These are phyloP conservation scores for Xylariaceae sp. DNA, from an alignment of 2,329 filamentous ascomycete species.

Conservation along the genomic window DNA sequence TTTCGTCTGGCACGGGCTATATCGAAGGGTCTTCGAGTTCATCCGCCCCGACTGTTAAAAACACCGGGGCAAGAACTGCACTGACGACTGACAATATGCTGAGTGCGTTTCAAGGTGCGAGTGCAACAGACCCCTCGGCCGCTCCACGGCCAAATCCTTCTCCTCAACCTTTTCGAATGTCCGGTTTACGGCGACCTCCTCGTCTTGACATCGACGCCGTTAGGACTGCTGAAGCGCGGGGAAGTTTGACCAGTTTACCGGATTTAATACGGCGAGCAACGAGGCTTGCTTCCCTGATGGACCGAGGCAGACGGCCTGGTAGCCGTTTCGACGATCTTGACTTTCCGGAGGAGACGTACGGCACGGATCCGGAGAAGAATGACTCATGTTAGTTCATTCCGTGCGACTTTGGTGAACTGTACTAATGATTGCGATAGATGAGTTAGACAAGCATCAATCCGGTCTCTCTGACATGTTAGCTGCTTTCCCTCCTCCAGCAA, in stretches of 20 bases:
- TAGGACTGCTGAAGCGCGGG: constrained; percentile 73
- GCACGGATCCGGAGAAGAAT: constrained; percentile 37
- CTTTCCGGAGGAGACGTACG: constrained; percentile 44
- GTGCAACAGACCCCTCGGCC: constrained; percentile 39
- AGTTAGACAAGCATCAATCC: constrained; percentile 44
- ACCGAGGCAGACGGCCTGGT: constrained; percentile 66
- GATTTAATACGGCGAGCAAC: constrained; percentile 90
- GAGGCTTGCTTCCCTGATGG: constrained; percentile 78
- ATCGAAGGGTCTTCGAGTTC: constrained; percentile 45
- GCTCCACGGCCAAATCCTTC: constrained; percentile 26
- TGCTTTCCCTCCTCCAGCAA: constrained; percentile 59
- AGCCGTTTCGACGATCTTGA: constrained; percentile 55
- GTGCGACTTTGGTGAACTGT: not conserved
- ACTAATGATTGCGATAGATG: constrained; percentile 28
- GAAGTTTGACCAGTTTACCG: constrained; percentile 85
- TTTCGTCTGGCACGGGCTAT: constrained; percentile 43
- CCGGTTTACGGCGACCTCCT: constrained; percentile 62
- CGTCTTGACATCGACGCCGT: constrained; percentile 79
- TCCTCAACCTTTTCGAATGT: constrained; percentile 41
- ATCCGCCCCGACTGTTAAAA: constrained; percentile 35
- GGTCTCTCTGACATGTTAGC: constrained; percentile 62
- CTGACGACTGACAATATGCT: constrained; percentile 46
- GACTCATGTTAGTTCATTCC: constrained; percentile 34
- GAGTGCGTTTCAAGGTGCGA: constrained; percentile 48
- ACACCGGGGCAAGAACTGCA: constrained; percentile 21